Evolutionary conservation across 192 early-diverging fungal species (phyloP), one percentile per base, ranked within the genome.

Genomic region (Backusella tuberculispora): DNA sequence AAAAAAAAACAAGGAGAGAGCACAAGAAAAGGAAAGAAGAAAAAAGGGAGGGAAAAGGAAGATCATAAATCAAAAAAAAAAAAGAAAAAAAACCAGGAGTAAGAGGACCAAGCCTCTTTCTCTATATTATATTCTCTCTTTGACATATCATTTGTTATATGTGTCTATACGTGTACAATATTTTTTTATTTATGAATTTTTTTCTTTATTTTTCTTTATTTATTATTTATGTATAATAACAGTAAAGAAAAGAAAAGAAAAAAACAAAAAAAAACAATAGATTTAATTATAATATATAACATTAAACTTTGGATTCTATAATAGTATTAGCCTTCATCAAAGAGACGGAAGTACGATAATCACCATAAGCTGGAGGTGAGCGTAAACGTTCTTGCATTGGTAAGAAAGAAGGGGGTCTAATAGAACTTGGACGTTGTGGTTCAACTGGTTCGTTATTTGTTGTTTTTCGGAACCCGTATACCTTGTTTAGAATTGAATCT

Each of bases 361-460:
- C 72, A n/a, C 63, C 56, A 66, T 64, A 73, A 34, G 72, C 24
- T 10, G 63, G 63, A n/a, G 72, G 44, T 5, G 72, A 45, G 24
- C 43, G 34, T 42, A 24, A 10, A 17, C 7, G 53, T 37, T 44
- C n/a, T 37, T 73, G 72, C 72, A 73, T 73, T 63, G 72, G 72
- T 19, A 63, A 34, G 37, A 73, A 73, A 1, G 63, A 65, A 37
- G 42, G 72, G 10, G 53, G 63, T 19, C 72, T 9, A 2, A 65
- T 26, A 10, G 48, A 45, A 42, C 72, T 73, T n/a, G 72, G 72
- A 12, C 72, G 72, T 14, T 72, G 26, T n/a, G 46, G 34, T n/a
- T 65, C 26, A 3, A 21, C 17, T 0, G 60, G 56, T n/a, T 26
- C 24, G 44, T 63, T 43, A 17, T 26, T 43, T 17, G 46, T 24